Conservation (phyloP, 2,329 filamentous ascomycete genomes). For the Sodiomyces alkalinus region DNA sequence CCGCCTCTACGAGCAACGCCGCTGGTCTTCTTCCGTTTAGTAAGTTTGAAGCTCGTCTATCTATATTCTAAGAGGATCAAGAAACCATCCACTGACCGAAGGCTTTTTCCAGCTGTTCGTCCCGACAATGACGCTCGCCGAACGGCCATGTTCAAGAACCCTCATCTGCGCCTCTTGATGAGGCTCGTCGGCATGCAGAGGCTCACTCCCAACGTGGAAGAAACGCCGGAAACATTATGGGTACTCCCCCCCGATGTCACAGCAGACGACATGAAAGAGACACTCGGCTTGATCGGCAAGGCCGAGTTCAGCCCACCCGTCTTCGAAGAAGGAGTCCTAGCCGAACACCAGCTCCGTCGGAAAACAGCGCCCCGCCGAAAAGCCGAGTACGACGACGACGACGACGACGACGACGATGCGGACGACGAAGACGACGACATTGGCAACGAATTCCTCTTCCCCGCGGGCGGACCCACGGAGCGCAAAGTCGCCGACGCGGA, state of each 20-base stretch:
- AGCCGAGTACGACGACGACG: conserved; percentile 53
- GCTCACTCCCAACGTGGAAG: conserved; percentile 37
- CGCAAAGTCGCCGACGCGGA: conserved; percentile 37
- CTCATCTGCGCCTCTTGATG: conserved; percentile 74
- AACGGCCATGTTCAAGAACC: conserved; percentile 75
- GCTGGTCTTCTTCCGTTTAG: conserved; percentile 27
- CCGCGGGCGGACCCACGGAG: conserved; percentile 48
- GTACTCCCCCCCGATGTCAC: conserved; percentile 52
- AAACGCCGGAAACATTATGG: conserved; percentile 67
- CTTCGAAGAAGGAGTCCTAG: conserved; percentile 60
- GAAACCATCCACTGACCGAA: too few species aligned
- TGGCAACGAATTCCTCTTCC: conserved; percentile 49
- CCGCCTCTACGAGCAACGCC: conserved; percentile 16
- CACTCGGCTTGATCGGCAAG: conserved; percentile 57
- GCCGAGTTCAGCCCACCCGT: conserved; percentile 64
- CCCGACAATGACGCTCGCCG: conserved; percentile 52
- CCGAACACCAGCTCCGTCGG: conserved; percentile 65
- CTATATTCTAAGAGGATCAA: too few species aligned
- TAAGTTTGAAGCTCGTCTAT: too few species aligned
- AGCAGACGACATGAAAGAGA: conserved; percentile 50
- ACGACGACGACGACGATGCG: conserved; percentile 30
- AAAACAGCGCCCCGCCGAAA: conserved; percentile 42
- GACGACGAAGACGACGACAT: conserved; percentile 31
- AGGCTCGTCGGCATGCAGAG: conserved; percentile 57
- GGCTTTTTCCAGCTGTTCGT: conserved; percentile 33